Evolutionary conservation across 768 basidiomycete species (phyloP), one percentile per base, ranked within the genome.

Genomic region (Rhodotorula kratochvilovae): DNA sequence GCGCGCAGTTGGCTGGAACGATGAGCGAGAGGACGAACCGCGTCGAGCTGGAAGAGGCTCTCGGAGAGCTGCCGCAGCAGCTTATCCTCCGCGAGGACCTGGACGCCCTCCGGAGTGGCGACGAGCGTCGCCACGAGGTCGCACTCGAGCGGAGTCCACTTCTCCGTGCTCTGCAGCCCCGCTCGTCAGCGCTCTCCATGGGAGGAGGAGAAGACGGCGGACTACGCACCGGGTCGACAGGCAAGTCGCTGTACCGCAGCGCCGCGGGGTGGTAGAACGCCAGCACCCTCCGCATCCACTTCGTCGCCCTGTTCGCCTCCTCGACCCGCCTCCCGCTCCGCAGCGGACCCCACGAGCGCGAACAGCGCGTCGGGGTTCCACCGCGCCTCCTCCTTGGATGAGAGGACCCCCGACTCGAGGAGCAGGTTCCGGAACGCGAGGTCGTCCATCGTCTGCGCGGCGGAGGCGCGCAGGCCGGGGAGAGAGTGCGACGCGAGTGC

Each of bases 391-490:
- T 97, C 94, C 78, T 91, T 93, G 17, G 88, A 89, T 31, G 67
- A 60, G 39, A 75, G 58, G 42, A 92, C 92, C 81, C 92, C 90
- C 4, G 92, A 91, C 76, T 96, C 92, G 31, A 93, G 83, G 61
- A 99, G 82, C 51, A 84, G 85, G 8, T 87, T 83, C 78, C 94
- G 91, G 81, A 98, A 99, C 8, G 89, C 86, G 79, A 85, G 88
- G 80, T 98, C 96, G 79, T 99, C 96, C 87, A 98, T 91, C 81
- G 92, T 90, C 85, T 96, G 87, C 70, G 89, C 90, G 78, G 79
- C 92, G 91, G 64, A 96, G 84, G 80, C 91, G 93, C 35, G 86
- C 88, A 76, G 92, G 90, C 76, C 96, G 92, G 4, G 94, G 89
- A 76, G 92, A 91, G 70, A 42, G 25, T 33, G 19, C 36, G 21